phyloP scores from a whole-genome alignment of 2,329 filamentous ascomycete genomes.

The Talaromyces rugulosus region DNA sequence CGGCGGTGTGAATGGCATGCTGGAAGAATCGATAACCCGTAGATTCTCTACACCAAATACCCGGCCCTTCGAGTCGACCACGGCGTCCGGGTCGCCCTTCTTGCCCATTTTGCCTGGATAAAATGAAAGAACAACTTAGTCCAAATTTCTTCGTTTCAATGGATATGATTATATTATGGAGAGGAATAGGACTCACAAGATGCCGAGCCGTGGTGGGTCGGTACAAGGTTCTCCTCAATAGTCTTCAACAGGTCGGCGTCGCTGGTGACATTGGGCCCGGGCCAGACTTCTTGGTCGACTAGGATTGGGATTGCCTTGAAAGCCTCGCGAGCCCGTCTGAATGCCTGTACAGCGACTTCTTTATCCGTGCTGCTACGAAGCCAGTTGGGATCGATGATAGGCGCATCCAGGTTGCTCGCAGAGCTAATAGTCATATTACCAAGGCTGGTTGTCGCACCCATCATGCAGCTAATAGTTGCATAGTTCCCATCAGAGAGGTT shows the following conservation, averaged over 20 bases:
- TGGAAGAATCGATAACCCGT: no score
- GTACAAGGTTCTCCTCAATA: no score
- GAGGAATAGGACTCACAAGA: no score
- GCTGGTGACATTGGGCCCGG: conserved; percentile 34
- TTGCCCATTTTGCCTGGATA: no score
- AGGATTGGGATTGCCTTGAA: conserved; percentile 16
- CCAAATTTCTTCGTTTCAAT: no score
- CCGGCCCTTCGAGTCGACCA: no score
- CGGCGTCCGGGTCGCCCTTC: no score
- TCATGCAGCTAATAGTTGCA: conserved; percentile 24
- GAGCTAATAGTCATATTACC: conserved; percentile 43
- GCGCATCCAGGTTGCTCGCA: conserved; percentile 29
- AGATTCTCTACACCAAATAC: no score
- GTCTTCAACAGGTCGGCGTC: conserved; percentile 30
- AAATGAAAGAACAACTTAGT: no score
- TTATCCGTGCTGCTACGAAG: conserved; percentile 19
- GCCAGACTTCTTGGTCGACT: conserved; percentile 33
- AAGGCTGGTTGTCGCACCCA: conserved; percentile 40
- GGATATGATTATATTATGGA: no score
- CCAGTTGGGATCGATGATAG: conserved; percentile 47
- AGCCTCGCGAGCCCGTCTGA: neutral
- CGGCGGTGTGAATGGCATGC: no score
- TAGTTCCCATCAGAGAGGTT: conserved; percentile 25
- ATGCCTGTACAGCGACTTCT: neutral
- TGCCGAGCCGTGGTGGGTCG: no score